phyloP scores from a whole-genome alignment of 495 filamentous ascomycete species.

The Hapsidospora chrysogenum region DNA sequence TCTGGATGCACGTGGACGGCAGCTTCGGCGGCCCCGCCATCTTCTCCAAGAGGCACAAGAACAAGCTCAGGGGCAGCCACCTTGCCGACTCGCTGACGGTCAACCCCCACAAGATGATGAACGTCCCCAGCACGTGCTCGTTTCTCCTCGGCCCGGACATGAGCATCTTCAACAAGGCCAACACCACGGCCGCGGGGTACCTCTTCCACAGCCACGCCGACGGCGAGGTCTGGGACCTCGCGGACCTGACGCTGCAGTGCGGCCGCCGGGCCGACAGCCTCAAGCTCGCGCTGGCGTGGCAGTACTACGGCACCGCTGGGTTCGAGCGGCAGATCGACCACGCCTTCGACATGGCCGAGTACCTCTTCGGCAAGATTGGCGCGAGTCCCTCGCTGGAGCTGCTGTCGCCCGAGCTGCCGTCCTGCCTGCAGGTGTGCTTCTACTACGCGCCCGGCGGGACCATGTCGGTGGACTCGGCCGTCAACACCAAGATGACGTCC shows the following conservation, averaged over 20 bases:
- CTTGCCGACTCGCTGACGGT: slow-evolving; percentile 66
- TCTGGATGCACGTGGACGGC: slow-evolving; percentile 88
- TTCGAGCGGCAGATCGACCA: slow-evolving; percentile 46
- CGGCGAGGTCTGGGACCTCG: slow-evolving; percentile 63
- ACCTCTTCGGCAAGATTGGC: slow-evolving; percentile 43
- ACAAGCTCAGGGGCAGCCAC: slow-evolving; percentile 51
- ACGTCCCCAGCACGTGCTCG: slow-evolving; percentile 75
- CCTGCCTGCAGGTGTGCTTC: slow-evolving; percentile 91
- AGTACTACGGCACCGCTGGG: slow-evolving; percentile 56
- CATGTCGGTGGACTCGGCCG: slow-evolving; percentile 31
- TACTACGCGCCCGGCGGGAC: slow-evolving; percentile 52
- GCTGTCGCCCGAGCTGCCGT: slow-evolving; percentile 59
- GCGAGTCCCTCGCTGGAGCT: slow-evolving; percentile 44
- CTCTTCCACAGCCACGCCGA: slow-evolving; percentile 49
- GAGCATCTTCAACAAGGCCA: slow-evolving; percentile 58
- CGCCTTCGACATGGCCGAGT: slow-evolving; percentile 48
- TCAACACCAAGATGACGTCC: slow-evolving; percentile 56
- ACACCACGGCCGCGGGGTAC: slow-evolving; percentile 76
- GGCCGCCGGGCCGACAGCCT: slow-evolving; percentile 71
- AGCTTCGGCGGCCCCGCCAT: slow-evolving; percentile 77
- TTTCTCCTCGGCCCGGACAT: slow-evolving; percentile 71
- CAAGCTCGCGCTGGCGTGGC: slow-evolving; percentile 76
- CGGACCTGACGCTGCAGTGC: slow-evolving; percentile 84
- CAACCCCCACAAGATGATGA: slow-evolving; percentile 96
- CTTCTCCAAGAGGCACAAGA: slow-evolving; percentile 49